These are phyloP conservation scores for Rosa chinensis DNA, from an alignment of 306 rosid genomes.

Conservation along the genomic window DNA sequence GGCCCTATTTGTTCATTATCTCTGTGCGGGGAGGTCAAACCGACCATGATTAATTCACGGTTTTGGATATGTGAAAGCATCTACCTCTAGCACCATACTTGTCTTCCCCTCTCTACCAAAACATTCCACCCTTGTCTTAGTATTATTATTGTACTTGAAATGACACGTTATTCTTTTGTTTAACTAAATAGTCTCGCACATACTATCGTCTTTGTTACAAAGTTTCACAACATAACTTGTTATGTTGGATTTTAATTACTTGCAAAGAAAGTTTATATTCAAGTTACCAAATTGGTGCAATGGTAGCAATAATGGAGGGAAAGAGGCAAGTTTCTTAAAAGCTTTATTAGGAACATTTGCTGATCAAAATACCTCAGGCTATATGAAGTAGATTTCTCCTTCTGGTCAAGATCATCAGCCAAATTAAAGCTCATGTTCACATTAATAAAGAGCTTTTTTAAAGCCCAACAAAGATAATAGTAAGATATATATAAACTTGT, in stretches of 20 bases:
- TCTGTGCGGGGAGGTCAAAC: too few species aligned
- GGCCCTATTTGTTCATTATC: too few species aligned
- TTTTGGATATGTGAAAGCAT: too few species aligned
- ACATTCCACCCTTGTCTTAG: too few species aligned
- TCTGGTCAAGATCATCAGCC: not conserved
- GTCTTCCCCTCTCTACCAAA: too few species aligned
- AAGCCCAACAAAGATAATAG: not conserved
- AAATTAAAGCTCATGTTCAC: conserved; percentile 1
- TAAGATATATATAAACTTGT: not conserved
- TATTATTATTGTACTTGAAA: too few species aligned
- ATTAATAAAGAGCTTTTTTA: not conserved
- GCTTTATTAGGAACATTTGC: not conserved
- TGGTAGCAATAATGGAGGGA: conserved; percentile 37
- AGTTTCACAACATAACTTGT: not conserved
- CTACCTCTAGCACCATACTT: too few species aligned
- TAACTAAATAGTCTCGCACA: not conserved
- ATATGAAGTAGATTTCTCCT: not conserved
- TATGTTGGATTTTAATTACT: not conserved
- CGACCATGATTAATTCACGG: too few species aligned
- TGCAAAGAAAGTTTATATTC: not conserved
- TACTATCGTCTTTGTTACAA: too few species aligned
- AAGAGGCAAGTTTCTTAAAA: not conserved
- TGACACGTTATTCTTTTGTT: too few species aligned
- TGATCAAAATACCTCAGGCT: not conserved
- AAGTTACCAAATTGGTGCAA: conserved; percentile 33